Conservation (phyloP, 306 rosid genomes). For the Senna siamea region DNA sequence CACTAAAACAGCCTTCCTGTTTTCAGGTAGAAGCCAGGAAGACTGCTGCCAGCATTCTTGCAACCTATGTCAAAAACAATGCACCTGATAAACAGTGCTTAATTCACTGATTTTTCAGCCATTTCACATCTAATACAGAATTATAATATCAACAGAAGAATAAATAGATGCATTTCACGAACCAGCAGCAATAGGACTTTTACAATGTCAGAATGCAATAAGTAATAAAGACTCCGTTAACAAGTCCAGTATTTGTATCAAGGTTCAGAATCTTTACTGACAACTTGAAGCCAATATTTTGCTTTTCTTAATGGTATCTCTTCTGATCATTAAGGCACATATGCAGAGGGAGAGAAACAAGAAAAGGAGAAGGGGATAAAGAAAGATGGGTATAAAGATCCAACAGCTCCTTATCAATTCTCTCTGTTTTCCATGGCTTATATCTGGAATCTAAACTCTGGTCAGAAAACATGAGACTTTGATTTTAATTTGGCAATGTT, state of each 20-base stretch:
- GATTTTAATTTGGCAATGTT: not conserved
- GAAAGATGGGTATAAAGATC: not conserved
- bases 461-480: not conserved
- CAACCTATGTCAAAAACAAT: not conserved
- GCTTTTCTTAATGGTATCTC: not conserved
- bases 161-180: not conserved
- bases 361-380: not conserved
- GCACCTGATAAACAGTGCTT: not conserved
- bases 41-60: not conserved
- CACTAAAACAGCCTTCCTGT: not conserved
- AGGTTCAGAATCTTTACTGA: not conserved
- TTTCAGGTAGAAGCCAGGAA: slow-evolving; percentile 7
- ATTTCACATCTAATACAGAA: slow-evolving; percentile 18
- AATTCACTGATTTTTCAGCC: slow-evolving; percentile 6
- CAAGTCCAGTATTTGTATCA: slow-evolving; percentile 8
- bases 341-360: not conserved
- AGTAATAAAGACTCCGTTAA: not conserved
- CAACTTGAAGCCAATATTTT: slow-evolving; percentile 19
- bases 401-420: not conserved
- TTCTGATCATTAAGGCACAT: slow-evolving; percentile 5
- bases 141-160: slow-evolving; percentile 6
- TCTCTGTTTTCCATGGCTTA: not conserved
- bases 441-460: not conserved
- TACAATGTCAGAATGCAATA: slow-evolving; percentile 8
- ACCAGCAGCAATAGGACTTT: not conserved